These are phyloP conservation scores for Saccharomycopsis sp. DNA, from an alignment of 805 yeast genomes.

Conservation along the genomic window DNA sequence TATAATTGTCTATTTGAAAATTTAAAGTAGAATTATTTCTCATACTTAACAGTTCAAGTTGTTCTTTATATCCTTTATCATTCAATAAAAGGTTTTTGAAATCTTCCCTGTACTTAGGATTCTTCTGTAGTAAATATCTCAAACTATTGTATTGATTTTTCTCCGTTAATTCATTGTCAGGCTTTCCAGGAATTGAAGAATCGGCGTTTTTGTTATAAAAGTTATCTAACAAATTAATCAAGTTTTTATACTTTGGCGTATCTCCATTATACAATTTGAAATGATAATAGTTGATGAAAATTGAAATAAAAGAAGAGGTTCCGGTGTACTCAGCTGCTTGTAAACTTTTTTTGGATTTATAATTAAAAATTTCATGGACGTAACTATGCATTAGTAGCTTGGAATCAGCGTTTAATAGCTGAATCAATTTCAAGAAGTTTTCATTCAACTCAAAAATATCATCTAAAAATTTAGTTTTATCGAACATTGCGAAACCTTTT, in stretches of 20 bases:
- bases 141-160: constrained; percentile 14
- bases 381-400: background rate
- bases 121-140: constrained; percentile 10
- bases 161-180: constrained; percentile 3
- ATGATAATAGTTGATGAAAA: constrained; percentile 7
- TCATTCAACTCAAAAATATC: constrained; percentile 7
- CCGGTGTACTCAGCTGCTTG: constrained; percentile 7
- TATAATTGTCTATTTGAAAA: constrained; percentile 9
- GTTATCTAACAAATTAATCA: constrained; percentile 7
- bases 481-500: constrained; percentile 14
- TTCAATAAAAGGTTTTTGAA: constrained; percentile 10
- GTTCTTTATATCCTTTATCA: constrained; percentile 17
- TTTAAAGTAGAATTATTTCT: constrained; percentile 14
- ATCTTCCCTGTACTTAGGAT: constrained; percentile 4
- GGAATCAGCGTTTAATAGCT: constrained; percentile 4
- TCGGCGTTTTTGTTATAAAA: background rate
- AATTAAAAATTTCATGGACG: background rate
- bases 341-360: background rate
- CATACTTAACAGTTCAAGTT: constrained; percentile 10
- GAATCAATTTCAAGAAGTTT: constrained; percentile 7
- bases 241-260: constrained; percentile 11
- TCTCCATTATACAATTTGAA: constrained; percentile 1
- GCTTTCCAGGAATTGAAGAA: background rate
- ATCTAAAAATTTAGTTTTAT: constrained; percentile 13
- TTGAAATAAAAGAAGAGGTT: constrained; percentile 9